A percentile compares a stretch with the other conserved stretches of the same genome.
phyloP scores from a whole-genome alignment of 2,329 filamentous ascomycete genomes.

The Botryotinia convoluta region DNA sequence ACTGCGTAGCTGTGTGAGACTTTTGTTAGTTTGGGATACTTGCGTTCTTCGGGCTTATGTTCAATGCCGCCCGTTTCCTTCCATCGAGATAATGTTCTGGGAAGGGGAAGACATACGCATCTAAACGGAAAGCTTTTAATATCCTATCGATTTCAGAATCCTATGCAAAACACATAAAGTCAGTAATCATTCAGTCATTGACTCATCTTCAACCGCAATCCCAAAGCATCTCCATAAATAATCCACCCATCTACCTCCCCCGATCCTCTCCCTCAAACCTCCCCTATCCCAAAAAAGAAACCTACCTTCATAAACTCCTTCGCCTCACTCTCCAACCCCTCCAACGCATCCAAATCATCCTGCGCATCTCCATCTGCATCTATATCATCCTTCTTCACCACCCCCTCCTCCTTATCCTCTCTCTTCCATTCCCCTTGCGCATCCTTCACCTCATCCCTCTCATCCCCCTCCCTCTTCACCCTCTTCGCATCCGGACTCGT shows the following conservation, averaged over 20 bases:
- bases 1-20: constrained; percentile 73
- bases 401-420: not conserved
- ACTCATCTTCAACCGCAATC: not conserved
- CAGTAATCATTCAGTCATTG: constrained; percentile 15
- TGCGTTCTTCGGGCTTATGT: not conserved
- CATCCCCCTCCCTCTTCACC: not conserved
- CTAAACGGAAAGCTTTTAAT: constrained; percentile 79
- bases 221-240: not conserved
- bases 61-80: not conserved
- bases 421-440: not conserved
- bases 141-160: constrained; percentile 97
- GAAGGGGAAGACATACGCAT: constrained; percentile 49
- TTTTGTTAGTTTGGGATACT: constrained; percentile 18
- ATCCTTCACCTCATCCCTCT: too few species aligned
- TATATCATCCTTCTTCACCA: not conserved
- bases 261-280: not conserved
- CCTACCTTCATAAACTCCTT: constrained; percentile 87
- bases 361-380: constrained; percentile 19
- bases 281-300: constrained; percentile 14
- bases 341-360: constrained; percentile 72
- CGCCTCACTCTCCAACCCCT: constrained; percentile 76
- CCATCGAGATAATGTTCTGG: not conserved
- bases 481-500: not conserved
- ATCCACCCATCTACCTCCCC: not conserved
- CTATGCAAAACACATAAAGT: constrained; percentile 44